A percentile compares a stretch with the other conserved stretches of the same genome.
Evolutionary conservation across 805 yeast species (phyloP).

Genomic region (Soucietia sequanensis): DNA sequence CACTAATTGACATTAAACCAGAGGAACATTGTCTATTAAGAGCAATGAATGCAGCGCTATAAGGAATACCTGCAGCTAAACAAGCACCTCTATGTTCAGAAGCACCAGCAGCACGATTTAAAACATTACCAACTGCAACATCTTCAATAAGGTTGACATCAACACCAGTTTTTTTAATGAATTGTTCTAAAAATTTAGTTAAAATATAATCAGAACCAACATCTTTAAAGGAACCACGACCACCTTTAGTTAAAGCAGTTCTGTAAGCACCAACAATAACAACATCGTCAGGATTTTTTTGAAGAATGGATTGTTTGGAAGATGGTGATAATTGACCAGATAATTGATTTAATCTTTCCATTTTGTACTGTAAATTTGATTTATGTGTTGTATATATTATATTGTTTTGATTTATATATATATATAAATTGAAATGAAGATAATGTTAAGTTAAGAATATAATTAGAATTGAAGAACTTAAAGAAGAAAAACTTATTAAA

Average conservation of each 20-base stretch:
- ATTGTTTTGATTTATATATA: background rate
- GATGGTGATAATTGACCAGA: constrained; percentile 43
- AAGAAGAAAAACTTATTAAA: constrained; percentile 1
- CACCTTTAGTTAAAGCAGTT: constrained; percentile 86
- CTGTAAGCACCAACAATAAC: constrained; percentile 89
- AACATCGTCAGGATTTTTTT: constrained; percentile 80
- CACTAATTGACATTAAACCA: constrained; percentile 87
- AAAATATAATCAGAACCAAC: constrained; percentile 78
- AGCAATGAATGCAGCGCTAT: constrained; percentile 74
- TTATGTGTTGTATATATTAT: constrained; percentile 10
- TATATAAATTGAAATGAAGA: background rate
- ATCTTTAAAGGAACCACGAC: constrained; percentile 83
- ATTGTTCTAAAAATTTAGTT: constrained; percentile 58
- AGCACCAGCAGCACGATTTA: constrained; percentile 92
- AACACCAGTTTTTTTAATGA: constrained; percentile 52
- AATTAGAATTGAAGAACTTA: too few species aligned
- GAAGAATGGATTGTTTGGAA: constrained; percentile 40
- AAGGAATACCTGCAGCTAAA: constrained; percentile 88
- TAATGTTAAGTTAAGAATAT: background rate
- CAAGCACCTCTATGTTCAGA: constrained; percentile 91
- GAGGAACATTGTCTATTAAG: constrained; percentile 94
- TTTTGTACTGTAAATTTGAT: constrained; percentile 11
- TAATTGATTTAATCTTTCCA: constrained; percentile 49
- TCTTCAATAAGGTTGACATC: constrained; percentile 67
- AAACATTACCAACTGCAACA: constrained; percentile 86